Conservation (phyloP, 352 stramenopile species). For the Globisporangium polare region DNA sequence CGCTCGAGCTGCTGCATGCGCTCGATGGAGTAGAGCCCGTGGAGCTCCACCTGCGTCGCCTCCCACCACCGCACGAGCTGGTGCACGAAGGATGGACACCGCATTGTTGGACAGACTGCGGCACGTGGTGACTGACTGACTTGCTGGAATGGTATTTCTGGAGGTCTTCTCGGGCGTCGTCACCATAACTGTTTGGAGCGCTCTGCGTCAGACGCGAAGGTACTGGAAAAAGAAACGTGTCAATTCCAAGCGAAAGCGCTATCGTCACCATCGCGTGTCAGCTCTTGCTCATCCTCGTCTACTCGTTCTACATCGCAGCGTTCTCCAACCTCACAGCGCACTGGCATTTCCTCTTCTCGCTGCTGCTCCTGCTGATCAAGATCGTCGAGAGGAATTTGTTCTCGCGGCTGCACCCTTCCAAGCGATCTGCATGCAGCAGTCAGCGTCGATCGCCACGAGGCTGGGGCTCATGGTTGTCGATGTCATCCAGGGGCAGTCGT, state of each 20-base stretch:
- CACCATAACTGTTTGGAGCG: no score
- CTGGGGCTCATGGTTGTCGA: not conserved
- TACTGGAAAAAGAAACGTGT: no score
- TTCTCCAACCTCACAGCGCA: slow-evolving; percentile 18
- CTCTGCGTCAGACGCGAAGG: no score
- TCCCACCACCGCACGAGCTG: not conserved
- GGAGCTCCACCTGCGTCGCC: no score
- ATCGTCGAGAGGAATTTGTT: slow-evolving; percentile 30
- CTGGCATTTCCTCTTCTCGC: slow-evolving; percentile 29
- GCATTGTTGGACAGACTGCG: not conserved
- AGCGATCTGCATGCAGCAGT: slow-evolving; percentile 24
- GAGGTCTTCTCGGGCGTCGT: no score
- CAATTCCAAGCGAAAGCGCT: no score
- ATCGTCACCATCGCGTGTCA: slow-evolving; percentile 23
- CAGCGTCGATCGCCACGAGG: slow-evolving; percentile 15
- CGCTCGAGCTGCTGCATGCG: no score
- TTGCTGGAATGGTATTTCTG: no score
- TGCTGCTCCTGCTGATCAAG: slow-evolving; percentile 37
- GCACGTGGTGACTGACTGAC: no score
- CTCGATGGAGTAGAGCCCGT: no score
- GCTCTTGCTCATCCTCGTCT: slow-evolving; percentile 31
- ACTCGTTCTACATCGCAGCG: slow-evolving; percentile 39
- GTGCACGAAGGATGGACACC: not conserved
- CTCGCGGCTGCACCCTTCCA: no score
- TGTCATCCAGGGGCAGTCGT: no score